Conservation (phyloP, 1,284 basidiomycete genomes). For the Tremellales sp. region DNA sequence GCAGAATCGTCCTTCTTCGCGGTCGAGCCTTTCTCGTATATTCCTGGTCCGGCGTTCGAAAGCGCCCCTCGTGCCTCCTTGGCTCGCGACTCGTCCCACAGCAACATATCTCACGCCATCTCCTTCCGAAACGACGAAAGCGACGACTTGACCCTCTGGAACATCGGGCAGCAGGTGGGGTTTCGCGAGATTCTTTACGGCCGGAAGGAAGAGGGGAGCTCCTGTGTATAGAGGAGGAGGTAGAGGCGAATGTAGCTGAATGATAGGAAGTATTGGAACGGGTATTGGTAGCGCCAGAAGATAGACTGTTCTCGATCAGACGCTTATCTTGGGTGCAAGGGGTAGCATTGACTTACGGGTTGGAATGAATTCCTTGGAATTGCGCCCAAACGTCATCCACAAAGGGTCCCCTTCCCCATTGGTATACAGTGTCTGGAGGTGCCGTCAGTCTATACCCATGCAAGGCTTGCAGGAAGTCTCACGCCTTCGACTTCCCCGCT, state of each 20-base stretch:
- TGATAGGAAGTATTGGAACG: conserved; percentile 28
- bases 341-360: conserved; percentile 62
- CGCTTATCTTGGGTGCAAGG: conserved; percentile 62
- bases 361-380: conserved; percentile 60
- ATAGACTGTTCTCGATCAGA: too few species aligned
- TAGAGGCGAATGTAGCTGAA: conserved; percentile 42
- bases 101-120: conserved; percentile 38
- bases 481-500: conserved; percentile 44
- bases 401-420: conserved; percentile 68
- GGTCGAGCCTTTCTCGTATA: conserved; percentile 22
- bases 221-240: conserved; percentile 51
- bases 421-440: conserved; percentile 52
- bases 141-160: conserved; percentile 32
- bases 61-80: conserved; percentile 39
- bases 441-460: conserved; percentile 1
- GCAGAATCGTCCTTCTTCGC: conserved; percentile 44
- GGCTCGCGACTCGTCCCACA: conserved; percentile 37
- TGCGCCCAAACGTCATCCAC: conserved; percentile 68
- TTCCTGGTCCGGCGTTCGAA: conserved; percentile 30
- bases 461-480: conserved; percentile 8
- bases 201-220: conserved; percentile 50
- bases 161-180: conserved; percentile 41
- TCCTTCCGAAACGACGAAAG: conserved; percentile 26
- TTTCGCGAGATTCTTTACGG: conserved; percentile 38
- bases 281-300: conserved; percentile 30